Conservation (phyloP, 352 stramenopile genomes). For the Blastocystis sp. region DNA sequence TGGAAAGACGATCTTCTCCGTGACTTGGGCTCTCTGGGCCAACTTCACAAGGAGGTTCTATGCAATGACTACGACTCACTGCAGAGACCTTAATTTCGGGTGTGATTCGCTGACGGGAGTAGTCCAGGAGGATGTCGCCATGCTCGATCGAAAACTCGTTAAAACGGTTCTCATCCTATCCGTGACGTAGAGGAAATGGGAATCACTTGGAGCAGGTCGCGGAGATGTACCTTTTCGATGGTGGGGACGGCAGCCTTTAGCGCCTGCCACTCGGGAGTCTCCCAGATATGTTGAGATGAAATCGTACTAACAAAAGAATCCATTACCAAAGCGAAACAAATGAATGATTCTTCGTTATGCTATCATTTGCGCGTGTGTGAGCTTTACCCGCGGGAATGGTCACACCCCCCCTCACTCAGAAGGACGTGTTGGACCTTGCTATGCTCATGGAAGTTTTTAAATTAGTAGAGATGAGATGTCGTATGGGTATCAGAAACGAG, state of each 20-base stretch:
- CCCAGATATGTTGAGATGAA: slow-evolving; percentile 70
- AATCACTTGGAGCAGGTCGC: slow-evolving; percentile 67
- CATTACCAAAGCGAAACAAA: too few species aligned
- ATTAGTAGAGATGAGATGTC: too few species aligned
- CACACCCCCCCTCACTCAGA: too few species aligned
- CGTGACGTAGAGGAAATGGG: too few species aligned
- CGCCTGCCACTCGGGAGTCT: slow-evolving; percentile 69
- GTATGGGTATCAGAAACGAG: too few species aligned
- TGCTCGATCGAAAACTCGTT: slow-evolving; percentile 64
- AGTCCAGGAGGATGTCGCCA: slow-evolving; percentile 84
- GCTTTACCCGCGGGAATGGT: slow-evolving; percentile 3
- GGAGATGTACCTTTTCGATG: slow-evolving; percentile 61
- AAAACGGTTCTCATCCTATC: slow-evolving; percentile 74
- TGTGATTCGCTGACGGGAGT: slow-evolving; percentile 84
- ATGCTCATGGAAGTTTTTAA: too few species aligned
- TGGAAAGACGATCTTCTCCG: slow-evolving; percentile 72
- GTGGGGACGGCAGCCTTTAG: slow-evolving; percentile 39
- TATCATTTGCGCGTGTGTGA: too few species aligned
- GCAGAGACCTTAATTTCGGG: slow-evolving; percentile 84
- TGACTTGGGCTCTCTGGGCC: slow-evolving; percentile 73
- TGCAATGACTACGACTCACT: slow-evolving; percentile 9
- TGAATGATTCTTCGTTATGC: too few species aligned
- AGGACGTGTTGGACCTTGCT: too few species aligned
- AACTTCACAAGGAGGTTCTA: slow-evolving; percentile 73
- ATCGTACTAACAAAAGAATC: slow-evolving; percentile 70